Conservation (phyloP, 2,329 filamentous ascomycete species). For the Diaporthe sp. region DNA sequence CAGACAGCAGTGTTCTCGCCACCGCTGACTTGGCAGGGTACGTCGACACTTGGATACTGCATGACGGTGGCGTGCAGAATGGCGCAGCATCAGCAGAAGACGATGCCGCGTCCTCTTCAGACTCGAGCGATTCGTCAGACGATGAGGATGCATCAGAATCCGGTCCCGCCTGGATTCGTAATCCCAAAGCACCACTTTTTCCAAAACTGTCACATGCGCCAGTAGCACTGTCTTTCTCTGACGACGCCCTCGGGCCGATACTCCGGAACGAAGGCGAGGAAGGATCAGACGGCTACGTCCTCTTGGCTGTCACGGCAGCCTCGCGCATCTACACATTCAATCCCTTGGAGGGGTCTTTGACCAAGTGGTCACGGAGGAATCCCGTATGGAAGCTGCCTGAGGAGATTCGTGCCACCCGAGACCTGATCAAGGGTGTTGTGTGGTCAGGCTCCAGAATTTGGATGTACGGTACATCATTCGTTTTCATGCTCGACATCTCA, state of each 20-base stretch:
- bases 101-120: constrained; percentile 49
- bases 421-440: constrained; percentile 85
- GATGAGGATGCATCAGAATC: constrained; percentile 49
- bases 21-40: constrained; percentile 86
- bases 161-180: constrained; percentile 81
- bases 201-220: constrained; percentile 77
- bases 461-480: constrained; percentile 88
- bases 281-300: constrained; percentile 33
- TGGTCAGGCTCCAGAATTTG: constrained; percentile 88
- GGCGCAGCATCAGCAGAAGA: constrained; percentile 49
- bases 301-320: constrained; percentile 66
- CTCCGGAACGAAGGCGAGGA: constrained; percentile 43
- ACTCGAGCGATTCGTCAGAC: constrained; percentile 48
- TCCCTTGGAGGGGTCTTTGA: constrained; percentile 80
- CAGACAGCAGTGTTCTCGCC: constrained; percentile 84
- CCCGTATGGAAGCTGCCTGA: constrained; percentile 80
- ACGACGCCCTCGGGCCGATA: constrained; percentile 56
- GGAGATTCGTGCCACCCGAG: constrained; percentile 80
- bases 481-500: constrained; percentile 92
- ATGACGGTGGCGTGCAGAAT: constrained; percentile 61
- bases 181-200: constrained; percentile 77
- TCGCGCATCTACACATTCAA: constrained; percentile 84
- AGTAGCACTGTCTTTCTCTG: constrained; percentile 77
- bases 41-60: constrained; percentile 87
- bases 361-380: constrained; percentile 89